Conservation (phyloP, 805 yeast genomes). For the Yarrowia deformans region DNA sequence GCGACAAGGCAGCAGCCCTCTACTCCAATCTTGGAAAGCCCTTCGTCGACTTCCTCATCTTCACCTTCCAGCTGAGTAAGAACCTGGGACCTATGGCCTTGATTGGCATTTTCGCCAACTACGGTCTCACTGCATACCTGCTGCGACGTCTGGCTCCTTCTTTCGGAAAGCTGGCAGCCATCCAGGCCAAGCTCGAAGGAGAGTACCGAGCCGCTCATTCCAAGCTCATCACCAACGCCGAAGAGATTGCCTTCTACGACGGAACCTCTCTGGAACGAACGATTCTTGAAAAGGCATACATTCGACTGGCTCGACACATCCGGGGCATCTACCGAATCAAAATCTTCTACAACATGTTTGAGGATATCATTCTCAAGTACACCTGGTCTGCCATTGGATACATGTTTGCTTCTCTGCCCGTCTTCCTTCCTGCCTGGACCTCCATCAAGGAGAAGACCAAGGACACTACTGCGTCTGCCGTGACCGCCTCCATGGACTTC, state of each 20-base stretch:
- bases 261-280: slow-evolving; percentile 81
- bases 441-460: slow-evolving; percentile 47
- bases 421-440: slow-evolving; percentile 63
- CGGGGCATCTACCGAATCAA: slow-evolving; percentile 63
- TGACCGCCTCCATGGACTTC: slow-evolving; percentile 43
- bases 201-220: slow-evolving; percentile 86
- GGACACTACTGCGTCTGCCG: slow-evolving; percentile 45
- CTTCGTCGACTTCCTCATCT: slow-evolving; percentile 80
- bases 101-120: slow-evolving; percentile 79
- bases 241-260: slow-evolving; percentile 92
- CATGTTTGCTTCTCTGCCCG: slow-evolving; percentile 87
- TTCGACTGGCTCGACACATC: slow-evolving; percentile 62
- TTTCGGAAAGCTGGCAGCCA: slow-evolving; percentile 77
- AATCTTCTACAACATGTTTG: slow-evolving; percentile 73
- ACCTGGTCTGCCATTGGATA: slow-evolving; percentile 98
- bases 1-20: slow-evolving; percentile 79
- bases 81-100: slow-evolving; percentile 89
- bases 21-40: slow-evolving; percentile 94
- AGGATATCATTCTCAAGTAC: slow-evolving; percentile 86
- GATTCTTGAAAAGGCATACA: slow-evolving; percentile 67
- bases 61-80: slow-evolving; percentile 81
- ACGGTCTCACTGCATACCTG: slow-evolving; percentile 77
- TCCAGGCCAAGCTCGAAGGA: slow-evolving; percentile 82
- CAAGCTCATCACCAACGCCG: slow-evolving; percentile 85
- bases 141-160: slow-evolving; percentile 81